Evolutionary conservation across 1,139 yeast genomes (phyloP).

Genomic region (Candida smagusa): DNA sequence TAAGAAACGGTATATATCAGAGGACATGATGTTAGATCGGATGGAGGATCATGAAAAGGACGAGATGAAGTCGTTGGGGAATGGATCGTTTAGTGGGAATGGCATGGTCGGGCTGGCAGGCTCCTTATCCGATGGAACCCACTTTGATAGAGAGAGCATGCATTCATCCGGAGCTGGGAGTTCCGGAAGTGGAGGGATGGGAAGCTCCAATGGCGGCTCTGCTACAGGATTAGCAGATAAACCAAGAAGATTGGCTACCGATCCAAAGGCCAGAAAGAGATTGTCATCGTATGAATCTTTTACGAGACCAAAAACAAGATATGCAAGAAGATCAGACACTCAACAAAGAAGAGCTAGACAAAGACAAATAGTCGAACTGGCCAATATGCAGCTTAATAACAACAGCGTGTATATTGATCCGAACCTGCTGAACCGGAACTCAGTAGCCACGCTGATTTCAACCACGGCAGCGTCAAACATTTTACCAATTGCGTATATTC

Average conservation of each 20-base stretch:
- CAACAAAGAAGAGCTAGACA: constrained; percentile 15
- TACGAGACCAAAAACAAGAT: constrained; percentile 34
- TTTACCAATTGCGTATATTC: constrained; percentile 90
- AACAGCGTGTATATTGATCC: constrained; percentile 23
- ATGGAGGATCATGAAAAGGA: constrained; percentile 11
- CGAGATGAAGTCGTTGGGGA: constrained; percentile 1
- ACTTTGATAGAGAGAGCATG: constrained; percentile 4
- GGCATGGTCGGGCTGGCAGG: constrained; percentile 1
- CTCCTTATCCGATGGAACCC: constrained; percentile 5
- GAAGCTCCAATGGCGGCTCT: background rate
- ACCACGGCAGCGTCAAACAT: constrained; percentile 80
- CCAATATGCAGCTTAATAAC: constrained; percentile 8
- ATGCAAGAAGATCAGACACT: constrained; percentile 8
- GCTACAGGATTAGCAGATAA: constrained; percentile 6
- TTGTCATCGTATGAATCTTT: constrained; percentile 46
- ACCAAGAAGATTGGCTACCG: constrained; percentile 6
- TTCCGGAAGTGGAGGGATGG: constrained; percentile 1
- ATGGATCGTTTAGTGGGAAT: background rate
- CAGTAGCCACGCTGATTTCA: constrained; percentile 59
- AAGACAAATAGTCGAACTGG: constrained; percentile 13
- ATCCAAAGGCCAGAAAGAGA: constrained; percentile 20
- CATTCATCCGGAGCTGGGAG: constrained; percentile 2
- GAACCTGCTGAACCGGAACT: constrained; percentile 31
- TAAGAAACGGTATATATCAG: constrained; percentile 19
- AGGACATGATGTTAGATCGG: constrained; percentile 13